phyloP scores from a whole-genome alignment of 441 rosid genomes.

The Macaranga tanarius region DNA sequence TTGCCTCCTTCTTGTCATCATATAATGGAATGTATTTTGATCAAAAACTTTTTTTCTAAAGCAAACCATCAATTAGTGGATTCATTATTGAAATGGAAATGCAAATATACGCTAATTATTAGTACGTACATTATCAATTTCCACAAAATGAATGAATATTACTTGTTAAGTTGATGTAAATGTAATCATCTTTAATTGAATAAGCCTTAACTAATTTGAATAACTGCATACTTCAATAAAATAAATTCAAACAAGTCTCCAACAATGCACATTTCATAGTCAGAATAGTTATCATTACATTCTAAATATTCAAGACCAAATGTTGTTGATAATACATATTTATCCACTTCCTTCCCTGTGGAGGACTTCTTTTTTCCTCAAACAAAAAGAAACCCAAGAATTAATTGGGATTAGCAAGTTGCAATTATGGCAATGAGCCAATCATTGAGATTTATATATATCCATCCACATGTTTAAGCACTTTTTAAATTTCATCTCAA shows the following conservation, averaged over 20 bases:
- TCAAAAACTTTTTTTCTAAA: background rate
- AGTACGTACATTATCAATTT: background rate
- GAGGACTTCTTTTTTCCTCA: background rate
- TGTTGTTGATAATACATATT: background rate
- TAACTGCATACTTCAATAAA: background rate
- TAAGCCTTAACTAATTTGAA: background rate
- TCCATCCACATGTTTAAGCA: too few relatives aligned
- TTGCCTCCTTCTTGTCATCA: too few relatives aligned
- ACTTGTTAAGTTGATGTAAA: background rate
- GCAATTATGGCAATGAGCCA: background rate
- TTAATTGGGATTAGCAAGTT: background rate
- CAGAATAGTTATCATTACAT: background rate
- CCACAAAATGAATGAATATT: background rate
- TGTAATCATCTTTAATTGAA: too few relatives aligned
- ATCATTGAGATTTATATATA: too few relatives aligned
- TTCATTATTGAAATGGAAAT: background rate
- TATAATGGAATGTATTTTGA: background rate
- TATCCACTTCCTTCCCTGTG: background rate
- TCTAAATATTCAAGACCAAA: slow-evolving; percentile 12
- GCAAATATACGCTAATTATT: background rate
- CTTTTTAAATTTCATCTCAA: too few relatives aligned
- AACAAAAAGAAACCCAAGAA: background rate
- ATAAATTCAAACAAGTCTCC: background rate
- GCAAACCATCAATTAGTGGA: background rate
- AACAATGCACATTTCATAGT: background rate